Percentiles rank a stretch among this genome's conserved stretches.
Conservation (phyloP, 2,329 filamentous ascomycete genomes). For the Xylaria sp. region DNA sequence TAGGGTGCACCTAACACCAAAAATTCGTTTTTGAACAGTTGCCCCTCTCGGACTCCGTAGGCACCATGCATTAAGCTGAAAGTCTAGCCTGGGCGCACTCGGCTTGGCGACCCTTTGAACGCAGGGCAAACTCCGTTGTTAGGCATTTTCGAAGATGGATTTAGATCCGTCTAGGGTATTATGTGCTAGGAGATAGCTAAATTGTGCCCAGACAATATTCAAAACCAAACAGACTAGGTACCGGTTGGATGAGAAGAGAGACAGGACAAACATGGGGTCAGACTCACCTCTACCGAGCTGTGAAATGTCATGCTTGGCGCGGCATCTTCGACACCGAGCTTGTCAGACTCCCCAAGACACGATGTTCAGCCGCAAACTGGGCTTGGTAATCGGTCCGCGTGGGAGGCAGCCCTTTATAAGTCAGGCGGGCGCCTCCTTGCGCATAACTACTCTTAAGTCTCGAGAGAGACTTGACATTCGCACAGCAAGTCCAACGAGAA, state of each 20-base stretch:
- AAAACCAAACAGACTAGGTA: background rate
- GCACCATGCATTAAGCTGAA: constrained; percentile 36
- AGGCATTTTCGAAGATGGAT: background rate
- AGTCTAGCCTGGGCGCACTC: constrained; percentile 31
- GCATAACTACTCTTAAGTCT: too few species aligned
- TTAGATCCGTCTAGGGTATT: background rate
- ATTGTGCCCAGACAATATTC: background rate
- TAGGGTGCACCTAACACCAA: too few species aligned
- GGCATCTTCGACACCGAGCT: background rate
- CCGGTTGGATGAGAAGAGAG: background rate
- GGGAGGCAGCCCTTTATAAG: constrained; percentile 29
- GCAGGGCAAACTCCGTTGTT: constrained; percentile 25
- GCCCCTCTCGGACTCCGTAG: background rate
- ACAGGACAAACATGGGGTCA: background rate
- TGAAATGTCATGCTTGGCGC: background rate
- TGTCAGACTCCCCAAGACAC: constrained; percentile 14
- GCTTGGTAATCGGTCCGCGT: background rate
- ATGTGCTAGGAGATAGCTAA: background rate
- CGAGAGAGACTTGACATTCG: constrained; percentile 1
- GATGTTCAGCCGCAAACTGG: constrained; percentile 34
- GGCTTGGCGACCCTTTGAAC: constrained; percentile 25
- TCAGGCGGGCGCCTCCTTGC: background rate
- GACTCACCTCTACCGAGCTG: background rate
- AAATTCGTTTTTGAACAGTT: too few species aligned
- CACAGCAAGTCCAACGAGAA: constrained; percentile 4